Percentiles rank a stretch among this genome's conserved stretches.
These are phyloP conservation scores for Paspalum vaginatum DNA, from an alignment of 176 grass and related monocot genomes.

Conservation along the genomic window DNA sequence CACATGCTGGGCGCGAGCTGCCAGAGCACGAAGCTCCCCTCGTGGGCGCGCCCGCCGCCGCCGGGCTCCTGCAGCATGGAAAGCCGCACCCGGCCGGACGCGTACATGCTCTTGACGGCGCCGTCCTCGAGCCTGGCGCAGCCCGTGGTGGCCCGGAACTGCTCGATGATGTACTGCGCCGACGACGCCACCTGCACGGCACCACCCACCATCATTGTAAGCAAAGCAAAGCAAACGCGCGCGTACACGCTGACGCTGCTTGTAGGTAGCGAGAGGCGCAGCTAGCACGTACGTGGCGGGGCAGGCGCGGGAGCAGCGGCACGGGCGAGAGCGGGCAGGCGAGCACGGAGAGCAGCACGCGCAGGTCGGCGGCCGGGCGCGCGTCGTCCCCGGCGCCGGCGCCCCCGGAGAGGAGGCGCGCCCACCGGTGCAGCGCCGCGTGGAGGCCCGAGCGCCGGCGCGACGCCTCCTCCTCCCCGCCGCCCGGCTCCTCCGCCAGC, in stretches of 20 bases:
- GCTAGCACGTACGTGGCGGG: conserved; percentile 45
- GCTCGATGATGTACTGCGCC: conserved; percentile 94
- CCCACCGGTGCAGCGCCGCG: conserved; percentile 53
- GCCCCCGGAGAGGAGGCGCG: conserved; percentile 52
- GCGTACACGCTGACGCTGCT: neutral
- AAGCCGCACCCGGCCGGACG: conserved; percentile 65
- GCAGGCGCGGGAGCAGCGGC: conserved; percentile 65
- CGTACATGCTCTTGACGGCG: conserved; percentile 88
- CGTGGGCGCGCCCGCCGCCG: conserved; percentile 45
- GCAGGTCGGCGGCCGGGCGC: conserved; percentile 56
- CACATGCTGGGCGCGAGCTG: conserved; percentile 91
- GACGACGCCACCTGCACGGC: conserved; percentile 75
- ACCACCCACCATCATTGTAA: neutral
- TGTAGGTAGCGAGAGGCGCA: too few relatives aligned
- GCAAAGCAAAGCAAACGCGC: neutral
- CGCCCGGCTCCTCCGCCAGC: conserved; percentile 92
- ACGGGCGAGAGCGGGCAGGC: conserved; percentile 96
- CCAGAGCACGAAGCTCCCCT: conserved; percentile 95
- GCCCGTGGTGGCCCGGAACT: conserved; percentile 87
- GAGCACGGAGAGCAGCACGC: conserved; percentile 88
- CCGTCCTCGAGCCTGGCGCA: conserved; percentile 68
- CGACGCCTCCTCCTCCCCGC: conserved; percentile 53
- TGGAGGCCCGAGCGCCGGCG: conserved; percentile 41
- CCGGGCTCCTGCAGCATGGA: conserved; percentile 59
- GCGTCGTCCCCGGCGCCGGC: conserved; percentile 40